Conservation (phyloP, 495 filamentous ascomycete genomes). For the Annulohypoxylon stygium region DNA sequence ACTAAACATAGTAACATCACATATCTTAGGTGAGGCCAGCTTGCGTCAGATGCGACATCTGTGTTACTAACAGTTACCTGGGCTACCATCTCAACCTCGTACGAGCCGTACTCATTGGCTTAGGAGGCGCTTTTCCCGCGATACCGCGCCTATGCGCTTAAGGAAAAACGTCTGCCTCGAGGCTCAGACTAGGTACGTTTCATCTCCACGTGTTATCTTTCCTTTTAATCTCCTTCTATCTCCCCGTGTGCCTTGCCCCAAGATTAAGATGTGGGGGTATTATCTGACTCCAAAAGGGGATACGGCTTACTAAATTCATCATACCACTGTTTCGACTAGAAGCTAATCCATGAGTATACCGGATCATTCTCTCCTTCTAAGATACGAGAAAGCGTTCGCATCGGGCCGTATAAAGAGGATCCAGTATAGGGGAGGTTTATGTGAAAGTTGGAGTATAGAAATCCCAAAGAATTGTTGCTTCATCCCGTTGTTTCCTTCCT, state of each 20-base stretch:
- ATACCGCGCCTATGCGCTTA: background rate
- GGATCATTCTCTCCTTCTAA: background rate
- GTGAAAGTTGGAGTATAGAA: background rate
- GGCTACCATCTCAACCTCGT: background rate
- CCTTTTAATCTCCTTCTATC: background rate
- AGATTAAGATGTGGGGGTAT: background rate
- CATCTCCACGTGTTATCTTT: background rate
- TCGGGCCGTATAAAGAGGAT: background rate
- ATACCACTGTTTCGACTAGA: background rate
- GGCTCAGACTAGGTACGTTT: background rate
- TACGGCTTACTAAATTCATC: conserved; percentile 12
- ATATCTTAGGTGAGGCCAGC: background rate
- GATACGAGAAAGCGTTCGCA: background rate
- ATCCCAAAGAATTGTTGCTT: background rate
- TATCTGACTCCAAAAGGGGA: background rate
- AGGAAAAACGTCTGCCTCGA: background rate
- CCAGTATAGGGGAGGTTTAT: background rate
- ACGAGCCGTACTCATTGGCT: background rate
- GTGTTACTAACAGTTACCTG: background rate
- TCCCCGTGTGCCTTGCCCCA: background rate
- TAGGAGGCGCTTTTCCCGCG: background rate
- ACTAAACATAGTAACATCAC: conserved; percentile 29
- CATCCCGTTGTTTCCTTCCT: background rate
- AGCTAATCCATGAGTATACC: background rate
- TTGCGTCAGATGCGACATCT: conserved; percentile 12